Evolutionary conservation across 2,329 filamentous ascomycete species (phyloP), one percentile per base, ranked within the genome.

Genomic region (Mycosphaerella arachidis): DNA sequence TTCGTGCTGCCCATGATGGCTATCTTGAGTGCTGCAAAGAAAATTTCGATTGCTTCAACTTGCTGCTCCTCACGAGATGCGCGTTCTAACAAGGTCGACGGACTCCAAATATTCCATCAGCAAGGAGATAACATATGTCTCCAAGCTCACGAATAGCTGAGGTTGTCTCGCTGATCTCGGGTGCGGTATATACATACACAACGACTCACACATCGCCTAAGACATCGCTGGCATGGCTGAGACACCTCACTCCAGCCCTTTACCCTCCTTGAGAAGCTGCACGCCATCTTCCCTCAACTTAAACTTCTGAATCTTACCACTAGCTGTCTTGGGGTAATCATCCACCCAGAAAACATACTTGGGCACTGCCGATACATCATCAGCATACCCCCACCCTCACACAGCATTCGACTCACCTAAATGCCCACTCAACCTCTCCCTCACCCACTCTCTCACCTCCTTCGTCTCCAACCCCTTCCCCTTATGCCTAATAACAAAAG

Each of bases 291-390:
- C 88, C 70, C 85, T 84, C 69, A 97, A 74, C 78, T 88, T 93
- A 73, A 89, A 97, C 78, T 97, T 97, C 78, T 96, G 91, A 58
- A 97, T 92, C 84, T 99, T 99, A 27, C 93, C 93, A 73, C 91
- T 96, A 6, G 92, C 90, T 37, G 94, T 99, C 82, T 96, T 97
- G 20, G 93, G 93, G 72, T 90, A 95, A n/a, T 86, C 84, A 0
- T 87, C 82, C 0, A 90, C 81, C 83, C 90, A 96, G 72, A 96
- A 96, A n/a, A 97, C 83, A 72, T 93, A 85, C 75, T 90, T 94
- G 0, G 93, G 93, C 55, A 90, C 90, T 82, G 57, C 51, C 9
- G 50, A 10, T 9, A 43, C 24, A 51, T 16, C 33, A 24, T 48
- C n/a, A 46, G n/a, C 43, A 57, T n/a, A 56, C 46, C 20, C 46